Conservation (phyloP, 2,329 filamentous ascomycete species). For the Mariannaea sp. region DNA sequence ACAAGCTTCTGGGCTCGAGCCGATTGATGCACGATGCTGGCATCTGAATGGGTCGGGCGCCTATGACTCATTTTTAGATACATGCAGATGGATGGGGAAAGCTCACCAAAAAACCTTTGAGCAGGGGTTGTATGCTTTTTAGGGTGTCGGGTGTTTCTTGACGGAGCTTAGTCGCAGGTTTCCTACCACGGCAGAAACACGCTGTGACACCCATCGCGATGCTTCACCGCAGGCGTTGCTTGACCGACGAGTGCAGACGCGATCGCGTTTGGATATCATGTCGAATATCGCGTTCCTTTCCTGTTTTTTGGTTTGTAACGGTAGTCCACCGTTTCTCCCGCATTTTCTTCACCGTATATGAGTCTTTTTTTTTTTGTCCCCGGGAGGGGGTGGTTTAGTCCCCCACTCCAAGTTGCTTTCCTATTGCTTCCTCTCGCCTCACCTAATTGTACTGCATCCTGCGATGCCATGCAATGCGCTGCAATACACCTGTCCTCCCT, state of each 20-base stretch:
- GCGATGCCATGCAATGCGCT: conserved; percentile 5
- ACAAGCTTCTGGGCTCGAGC: conserved; percentile 34
- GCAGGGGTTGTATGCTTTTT: background rate
- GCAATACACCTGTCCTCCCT: background rate
- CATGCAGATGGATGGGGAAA: conserved; percentile 14
- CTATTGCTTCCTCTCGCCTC: background rate
- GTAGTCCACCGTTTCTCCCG: background rate
- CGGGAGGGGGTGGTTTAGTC: conserved; percentile 26
- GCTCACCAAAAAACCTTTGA: too few relatives aligned
- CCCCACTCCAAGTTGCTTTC: conserved; percentile 5
- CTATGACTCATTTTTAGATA: conserved; percentile 42
- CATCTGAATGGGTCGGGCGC: conserved; percentile 41
- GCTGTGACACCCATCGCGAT: conserved; percentile 3
- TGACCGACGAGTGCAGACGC: conserved; percentile 16
- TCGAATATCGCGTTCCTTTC: background rate
- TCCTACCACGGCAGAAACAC: background rate
- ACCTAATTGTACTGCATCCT: conserved; percentile 9
- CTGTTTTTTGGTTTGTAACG: conserved; percentile 5
- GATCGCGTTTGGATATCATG: background rate
- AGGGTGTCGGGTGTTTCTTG: conserved; percentile 3
- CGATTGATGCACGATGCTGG: conserved; percentile 39
- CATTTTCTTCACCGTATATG: background rate
- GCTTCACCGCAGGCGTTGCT: conserved; percentile 14
- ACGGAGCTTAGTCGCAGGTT: background rate
- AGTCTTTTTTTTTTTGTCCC: conserved; percentile 23